Base-by-base conservation (phyloP, 345 rosid species). In the Corymbia maculata region DNA sequence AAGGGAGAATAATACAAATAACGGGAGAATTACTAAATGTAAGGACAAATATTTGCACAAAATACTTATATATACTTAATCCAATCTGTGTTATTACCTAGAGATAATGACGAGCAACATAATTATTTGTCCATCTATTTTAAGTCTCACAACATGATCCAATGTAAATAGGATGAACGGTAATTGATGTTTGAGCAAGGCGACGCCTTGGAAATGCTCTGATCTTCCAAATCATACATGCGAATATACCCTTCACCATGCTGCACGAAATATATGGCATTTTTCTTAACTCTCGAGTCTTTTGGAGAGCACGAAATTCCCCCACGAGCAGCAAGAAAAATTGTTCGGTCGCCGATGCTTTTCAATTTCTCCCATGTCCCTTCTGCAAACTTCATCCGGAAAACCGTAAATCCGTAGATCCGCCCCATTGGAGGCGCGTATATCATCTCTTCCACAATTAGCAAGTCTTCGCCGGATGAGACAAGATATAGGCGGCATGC, bases 361-460 rank as follows among this genome's bases (percentile, higher is more conserved):
- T 66, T 66, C 44, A 66, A 0, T 7, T 66, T 21, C 4, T 66
- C 79, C 44, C 21, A 66, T 30, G 10, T 66, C 21, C 79, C 42
- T 30, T 66, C 6, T 14, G 6, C 8, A 30, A 66, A 66, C 14
- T 66, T 66, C 79, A 66, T 30, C 44, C 1, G 42, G 5, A 66
- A 66, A 13, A 64, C 9, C 16, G 15, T 13, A 2, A 64, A 64
- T 8, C 70, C 2, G 1, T 64, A 64, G 3, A 61, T 13, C 2
- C 0, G 2, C 10, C 0, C 36, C 42, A 6, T 57, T 2, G 42
- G 79, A 8, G 13, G 42, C 0, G 42, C 5, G 1, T 14, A 66
- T 30, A 66, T 30, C 21, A 14, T 14, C 79, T 66, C 79, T 6
- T 4, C 4, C 42, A 66, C 10, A 2, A 66, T 0, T 7, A 14